phyloP scores from a whole-genome alignment of 2,329 filamentous ascomycete genomes.

The Venturia effusa region DNA sequence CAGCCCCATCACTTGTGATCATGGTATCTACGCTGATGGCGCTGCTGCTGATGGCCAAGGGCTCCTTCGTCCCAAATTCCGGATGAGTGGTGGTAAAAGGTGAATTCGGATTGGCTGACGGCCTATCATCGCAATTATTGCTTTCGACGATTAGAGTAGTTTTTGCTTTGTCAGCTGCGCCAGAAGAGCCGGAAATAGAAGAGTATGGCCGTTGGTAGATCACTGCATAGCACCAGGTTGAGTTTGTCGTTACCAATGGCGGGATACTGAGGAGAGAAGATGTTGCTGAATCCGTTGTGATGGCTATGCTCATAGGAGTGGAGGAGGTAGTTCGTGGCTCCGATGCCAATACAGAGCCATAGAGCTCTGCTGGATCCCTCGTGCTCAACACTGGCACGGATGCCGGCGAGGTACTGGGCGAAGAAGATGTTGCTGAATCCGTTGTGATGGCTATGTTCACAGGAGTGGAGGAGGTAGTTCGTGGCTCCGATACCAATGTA shows the following conservation, averaged over 20 bases:
- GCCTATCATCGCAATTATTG: not conserved
- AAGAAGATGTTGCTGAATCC: not conserved
- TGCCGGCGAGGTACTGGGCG: not conserved
- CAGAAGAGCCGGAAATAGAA: not conserved
- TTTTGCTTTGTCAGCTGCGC: not conserved
- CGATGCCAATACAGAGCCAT: not conserved
- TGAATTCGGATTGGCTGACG: not conserved
- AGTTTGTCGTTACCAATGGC: not conserved
- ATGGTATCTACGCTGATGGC: not conserved
- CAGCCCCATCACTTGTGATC: not conserved
- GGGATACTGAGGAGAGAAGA: not conserved
- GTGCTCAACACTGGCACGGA: not conserved
- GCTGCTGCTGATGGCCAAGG: not conserved
- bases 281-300: not conserved
- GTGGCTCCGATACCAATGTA: not conserved
- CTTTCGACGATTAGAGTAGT: not conserved
- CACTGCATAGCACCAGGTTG: not conserved
- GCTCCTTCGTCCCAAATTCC: not conserved
- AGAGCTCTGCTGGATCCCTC: not conserved
- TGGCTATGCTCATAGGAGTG: not conserved
- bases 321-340: not conserved
- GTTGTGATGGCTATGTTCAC: not conserved
- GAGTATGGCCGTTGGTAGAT: not conserved
- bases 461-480: not conserved
- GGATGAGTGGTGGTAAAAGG: not conserved